Evolutionary conservation across 2,329 filamentous ascomycete species (phyloP), one percentile per base, ranked within the genome.

Genomic region (Colletotrichum sidae): DNA sequence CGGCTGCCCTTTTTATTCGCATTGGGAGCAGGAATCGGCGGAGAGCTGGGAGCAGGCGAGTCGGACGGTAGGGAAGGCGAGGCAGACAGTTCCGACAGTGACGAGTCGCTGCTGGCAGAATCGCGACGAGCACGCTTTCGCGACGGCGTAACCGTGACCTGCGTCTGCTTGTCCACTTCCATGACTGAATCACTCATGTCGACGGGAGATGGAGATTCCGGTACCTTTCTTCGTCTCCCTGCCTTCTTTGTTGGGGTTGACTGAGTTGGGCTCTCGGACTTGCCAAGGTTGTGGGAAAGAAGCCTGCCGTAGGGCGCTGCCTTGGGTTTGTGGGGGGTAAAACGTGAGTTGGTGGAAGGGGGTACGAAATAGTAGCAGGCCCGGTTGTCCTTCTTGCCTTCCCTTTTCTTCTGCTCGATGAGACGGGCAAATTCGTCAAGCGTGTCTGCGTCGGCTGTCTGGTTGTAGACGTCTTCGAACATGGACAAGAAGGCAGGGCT

Each of bases 381-480:
- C 71, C 81, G 78, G 73, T 85, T 79, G 69, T 84, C 80, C 70
- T 81, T 83, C 70, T 83, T 84, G 58, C 85, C 87, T 69, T 88
- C 83, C 65, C 78, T 81, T 74, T 90, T 90, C 77, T 83, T 86
- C 62, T 81, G 75, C 70, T 80, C 77, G 54, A 90, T 73, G 47
- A 86, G 80, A 44, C 75, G 77, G 53, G 76, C 77, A 72, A 89
- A 90, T 67, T 85, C 79, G 44, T 80, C 75, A 55, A 84, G 72
- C 2, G 86, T 84, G 42, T 83, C 81, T 42, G 76, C 71, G 68
- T 84, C 83, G n/a, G 87, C 86, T 15, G 81, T 85, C 71, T 88
- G 85, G 69, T 80, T 79, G 73, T 84, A 88, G 49, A 90, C 80
- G 65, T 85, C 82, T 74, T 87, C 84, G 50, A 90, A 77, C 80